These are phyloP conservation scores for Elsinoe perseae DNA, from an alignment of 2,329 filamentous ascomycete species.

Conservation along the genomic window DNA sequence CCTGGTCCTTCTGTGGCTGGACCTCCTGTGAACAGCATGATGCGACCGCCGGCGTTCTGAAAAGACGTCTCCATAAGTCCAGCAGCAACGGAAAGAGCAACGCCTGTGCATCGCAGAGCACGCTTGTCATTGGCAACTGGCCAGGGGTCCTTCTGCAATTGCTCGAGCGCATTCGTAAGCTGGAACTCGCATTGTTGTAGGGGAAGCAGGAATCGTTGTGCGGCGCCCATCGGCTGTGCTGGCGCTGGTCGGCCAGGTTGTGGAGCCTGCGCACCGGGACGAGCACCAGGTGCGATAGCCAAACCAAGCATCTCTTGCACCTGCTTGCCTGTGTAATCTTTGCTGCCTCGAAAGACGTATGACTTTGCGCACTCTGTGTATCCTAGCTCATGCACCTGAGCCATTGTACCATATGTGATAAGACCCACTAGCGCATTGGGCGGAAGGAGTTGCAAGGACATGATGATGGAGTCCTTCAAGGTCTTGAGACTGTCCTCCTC, in stretches of 20 bases:
- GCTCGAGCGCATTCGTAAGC: conserved; percentile 89
- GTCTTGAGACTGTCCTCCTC: conserved; percentile 78
- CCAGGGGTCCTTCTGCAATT: conserved; percentile 95
- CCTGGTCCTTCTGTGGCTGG: conserved; percentile 93
- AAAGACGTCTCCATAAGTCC: conserved; percentile 90
- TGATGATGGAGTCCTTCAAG: conserved; percentile 77
- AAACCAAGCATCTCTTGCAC: conserved; percentile 99
- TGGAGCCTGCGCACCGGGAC: conserved; percentile 60
- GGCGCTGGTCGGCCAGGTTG: conserved; percentile 56
- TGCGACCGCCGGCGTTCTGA: conserved; percentile 86
- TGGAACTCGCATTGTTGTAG: conserved; percentile 96
- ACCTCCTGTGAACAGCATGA: conserved; percentile 96
- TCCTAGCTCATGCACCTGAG: conserved; percentile 94
- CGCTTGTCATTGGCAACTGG: conserved; percentile 90
- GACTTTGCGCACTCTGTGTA: conserved; percentile 98
- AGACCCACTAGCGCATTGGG: conserved; percentile 75
- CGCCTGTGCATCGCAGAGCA: conserved; percentile 83
- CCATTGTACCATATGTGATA: conserved; percentile 89
- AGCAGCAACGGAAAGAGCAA: conserved; percentile 90
- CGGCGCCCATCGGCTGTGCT: conserved; percentile 69
- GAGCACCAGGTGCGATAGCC: conserved; percentile 55
- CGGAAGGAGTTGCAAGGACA: conserved; percentile 74
- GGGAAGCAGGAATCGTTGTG: conserved; percentile 83
- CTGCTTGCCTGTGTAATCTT: conserved; percentile 96
- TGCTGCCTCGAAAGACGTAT: conserved; percentile 95